phyloP scores from a whole-genome alignment of 176 grass and related monocot genomes.

The Cocos nucifera region DNA sequence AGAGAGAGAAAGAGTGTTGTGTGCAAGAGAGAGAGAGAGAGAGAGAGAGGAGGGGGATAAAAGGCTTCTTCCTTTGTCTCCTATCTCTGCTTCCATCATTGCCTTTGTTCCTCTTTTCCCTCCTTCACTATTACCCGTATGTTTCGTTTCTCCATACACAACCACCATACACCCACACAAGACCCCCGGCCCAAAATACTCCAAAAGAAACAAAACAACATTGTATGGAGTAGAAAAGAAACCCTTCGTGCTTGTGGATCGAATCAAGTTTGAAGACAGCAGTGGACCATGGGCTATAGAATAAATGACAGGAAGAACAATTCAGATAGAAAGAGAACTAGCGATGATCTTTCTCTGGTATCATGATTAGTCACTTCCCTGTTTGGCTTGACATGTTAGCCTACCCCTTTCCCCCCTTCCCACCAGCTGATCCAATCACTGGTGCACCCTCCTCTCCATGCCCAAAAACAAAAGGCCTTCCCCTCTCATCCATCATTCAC shows the following conservation, averaged over 20 bases:
- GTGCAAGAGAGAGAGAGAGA: no score
- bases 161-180: neutral
- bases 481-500: neutral
- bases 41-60: neutral
- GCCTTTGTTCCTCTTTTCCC: neutral
- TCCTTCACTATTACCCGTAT: neutral
- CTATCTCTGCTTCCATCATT: neutral
- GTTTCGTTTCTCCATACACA: slow-evolving; percentile 1
- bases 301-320: no score
- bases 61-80: neutral
- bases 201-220: slow-evolving; percentile 4
- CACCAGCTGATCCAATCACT: neutral
- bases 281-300: no score
- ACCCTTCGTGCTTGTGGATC: neutral
- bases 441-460: neutral
- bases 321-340: neutral
- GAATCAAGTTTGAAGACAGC: no score
- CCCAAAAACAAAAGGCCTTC: neutral
- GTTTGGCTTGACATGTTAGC: slow-evolving; percentile 2
- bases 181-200: neutral
- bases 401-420: neutral
- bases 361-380: slow-evolving; percentile 24
- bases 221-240: neutral
- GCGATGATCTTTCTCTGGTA: slow-evolving; percentile 4
- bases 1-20: no score